A percentile compares a stretch with the other conserved stretches of the same genome.
phyloP scores from a whole-genome alignment of 2,329 filamentous ascomycete genomes.

The Byssochlamys sp. region DNA sequence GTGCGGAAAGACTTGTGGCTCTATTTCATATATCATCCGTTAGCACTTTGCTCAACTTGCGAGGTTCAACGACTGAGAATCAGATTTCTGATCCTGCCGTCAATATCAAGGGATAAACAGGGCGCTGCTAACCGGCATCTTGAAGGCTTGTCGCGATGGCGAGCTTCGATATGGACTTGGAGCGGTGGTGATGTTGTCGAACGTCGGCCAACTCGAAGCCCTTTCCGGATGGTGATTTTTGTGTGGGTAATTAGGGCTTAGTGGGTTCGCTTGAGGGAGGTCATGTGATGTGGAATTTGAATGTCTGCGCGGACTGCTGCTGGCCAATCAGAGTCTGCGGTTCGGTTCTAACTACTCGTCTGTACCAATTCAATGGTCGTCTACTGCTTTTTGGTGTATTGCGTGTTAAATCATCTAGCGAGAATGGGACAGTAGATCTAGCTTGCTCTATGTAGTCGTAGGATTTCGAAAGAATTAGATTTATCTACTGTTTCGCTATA shows the following conservation, averaged over 20 bases:
- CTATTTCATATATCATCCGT: slow-evolving; percentile 41
- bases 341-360: not conserved
- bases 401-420: too few relatives aligned
- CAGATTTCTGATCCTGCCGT: slow-evolving; percentile 1
- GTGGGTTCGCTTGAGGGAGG: slow-evolving; percentile 26
- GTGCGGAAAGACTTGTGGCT: slow-evolving; percentile 99
- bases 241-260: slow-evolving; percentile 30
- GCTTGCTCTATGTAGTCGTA: too few relatives aligned
- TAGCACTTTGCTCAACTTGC: not conserved
- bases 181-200: slow-evolving; percentile 20
- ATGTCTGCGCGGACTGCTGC: not conserved
- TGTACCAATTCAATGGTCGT: not conserved
- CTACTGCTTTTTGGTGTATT: too few relatives aligned
- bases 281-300: slow-evolving; percentile 23
- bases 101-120: not conserved
- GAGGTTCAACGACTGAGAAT: slow-evolving; percentile 1
- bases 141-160: slow-evolving; percentile 38
- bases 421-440: too few relatives aligned
- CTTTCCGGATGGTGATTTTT: slow-evolving; percentile 25
- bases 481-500: too few relatives aligned
- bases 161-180: slow-evolving; percentile 28
- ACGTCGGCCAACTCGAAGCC: slow-evolving; percentile 20
- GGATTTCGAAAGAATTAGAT: too few relatives aligned
- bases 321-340: not conserved
- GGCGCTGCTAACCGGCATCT: slow-evolving; percentile 44